Evolutionary conservation across 2,329 filamentous ascomycete genomes (phyloP).

Genomic region (Neofusicoccum umdonicola): DNA sequence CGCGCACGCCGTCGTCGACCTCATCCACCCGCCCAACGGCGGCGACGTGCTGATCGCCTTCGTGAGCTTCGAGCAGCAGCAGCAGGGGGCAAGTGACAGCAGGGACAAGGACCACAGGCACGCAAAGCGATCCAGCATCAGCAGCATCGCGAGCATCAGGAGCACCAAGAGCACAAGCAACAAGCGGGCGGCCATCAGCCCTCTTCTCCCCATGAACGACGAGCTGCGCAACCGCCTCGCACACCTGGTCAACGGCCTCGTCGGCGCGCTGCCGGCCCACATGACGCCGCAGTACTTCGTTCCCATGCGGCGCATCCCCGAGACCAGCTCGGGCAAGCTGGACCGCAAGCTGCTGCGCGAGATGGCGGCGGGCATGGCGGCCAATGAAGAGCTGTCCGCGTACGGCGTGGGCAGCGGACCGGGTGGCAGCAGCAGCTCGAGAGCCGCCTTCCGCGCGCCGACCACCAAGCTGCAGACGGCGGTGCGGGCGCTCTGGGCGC

Average conservation of each 20-base stretch:
- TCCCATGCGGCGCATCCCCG: conserved; percentile 34
- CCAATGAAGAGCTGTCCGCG: conserved; percentile 21
- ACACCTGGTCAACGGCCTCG: conserved; percentile 15
- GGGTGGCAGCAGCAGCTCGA: not conserved
- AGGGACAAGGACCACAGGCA: conserved; percentile 14
- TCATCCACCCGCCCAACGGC: not conserved
- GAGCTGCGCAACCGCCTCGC: not conserved
- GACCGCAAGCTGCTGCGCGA: conserved; percentile 21
- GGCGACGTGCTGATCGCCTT: not conserved
- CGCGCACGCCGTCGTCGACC: not conserved
- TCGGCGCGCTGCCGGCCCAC: conserved; percentile 30
- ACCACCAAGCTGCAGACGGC: conserved; percentile 19
- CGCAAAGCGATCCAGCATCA: conserved; percentile 22
- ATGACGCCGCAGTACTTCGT: conserved; percentile 43
- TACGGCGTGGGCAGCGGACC: not conserved
- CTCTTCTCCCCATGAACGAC: not conserved
- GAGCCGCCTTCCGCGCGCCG: not conserved
- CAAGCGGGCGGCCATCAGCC: not conserved
- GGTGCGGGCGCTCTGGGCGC: conserved; percentile 22
- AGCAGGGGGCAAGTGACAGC: not conserved
- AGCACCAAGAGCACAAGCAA: not conserved
- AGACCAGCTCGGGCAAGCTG: conserved; percentile 37
- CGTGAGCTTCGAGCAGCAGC: conserved; percentile 20
- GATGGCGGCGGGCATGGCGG: conserved; percentile 27
- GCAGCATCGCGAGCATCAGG: not conserved